These are phyloP conservation scores for Picochlorum sp. DNA, from an alignment of 139 green algal genomes.

Conservation along the genomic window DNA sequence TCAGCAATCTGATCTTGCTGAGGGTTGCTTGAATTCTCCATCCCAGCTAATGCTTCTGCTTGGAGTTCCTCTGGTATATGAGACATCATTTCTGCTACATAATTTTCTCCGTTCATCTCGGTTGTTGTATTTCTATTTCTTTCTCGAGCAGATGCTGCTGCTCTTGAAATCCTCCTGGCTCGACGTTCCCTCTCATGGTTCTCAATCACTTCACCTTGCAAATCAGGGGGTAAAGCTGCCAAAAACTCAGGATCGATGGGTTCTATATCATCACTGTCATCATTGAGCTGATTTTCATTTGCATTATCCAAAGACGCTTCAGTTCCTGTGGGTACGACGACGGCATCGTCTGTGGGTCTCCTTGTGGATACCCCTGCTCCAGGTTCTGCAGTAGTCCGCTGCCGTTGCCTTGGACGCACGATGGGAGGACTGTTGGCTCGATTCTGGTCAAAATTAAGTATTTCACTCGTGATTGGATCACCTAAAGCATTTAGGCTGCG, in stretches of 20 bases:
- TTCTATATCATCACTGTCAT: conserved; percentile 27
- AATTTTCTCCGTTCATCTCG: background rate
- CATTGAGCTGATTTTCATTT: background rate
- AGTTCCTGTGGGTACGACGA: conserved; percentile 4
- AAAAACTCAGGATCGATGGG: conserved; percentile 90
- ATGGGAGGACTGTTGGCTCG: background rate
- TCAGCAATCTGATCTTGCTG: too few species aligned
- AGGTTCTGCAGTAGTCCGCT: background rate
- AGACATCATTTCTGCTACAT: background rate
- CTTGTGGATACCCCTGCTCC: background rate
- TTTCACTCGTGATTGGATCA: background rate
- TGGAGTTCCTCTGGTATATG: conserved; percentile 3
- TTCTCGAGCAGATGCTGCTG: conserved; percentile 5
- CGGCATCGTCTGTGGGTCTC: conserved; percentile 47
- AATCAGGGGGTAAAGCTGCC: conserved; percentile 81
- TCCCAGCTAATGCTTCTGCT: background rate
- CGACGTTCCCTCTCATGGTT: conserved; percentile 50
- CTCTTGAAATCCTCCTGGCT: conserved; percentile 14
- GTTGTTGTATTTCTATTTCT: background rate
- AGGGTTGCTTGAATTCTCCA: background rate
- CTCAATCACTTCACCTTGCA: conserved; percentile 82
- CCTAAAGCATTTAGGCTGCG: too few species aligned
- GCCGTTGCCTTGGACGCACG: background rate
- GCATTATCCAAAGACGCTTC: background rate
- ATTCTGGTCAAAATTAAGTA: background rate